Evolutionary conservation across 176 grass and related monocot species (phyloP).

Genomic region (Oryza glaberrima): DNA sequence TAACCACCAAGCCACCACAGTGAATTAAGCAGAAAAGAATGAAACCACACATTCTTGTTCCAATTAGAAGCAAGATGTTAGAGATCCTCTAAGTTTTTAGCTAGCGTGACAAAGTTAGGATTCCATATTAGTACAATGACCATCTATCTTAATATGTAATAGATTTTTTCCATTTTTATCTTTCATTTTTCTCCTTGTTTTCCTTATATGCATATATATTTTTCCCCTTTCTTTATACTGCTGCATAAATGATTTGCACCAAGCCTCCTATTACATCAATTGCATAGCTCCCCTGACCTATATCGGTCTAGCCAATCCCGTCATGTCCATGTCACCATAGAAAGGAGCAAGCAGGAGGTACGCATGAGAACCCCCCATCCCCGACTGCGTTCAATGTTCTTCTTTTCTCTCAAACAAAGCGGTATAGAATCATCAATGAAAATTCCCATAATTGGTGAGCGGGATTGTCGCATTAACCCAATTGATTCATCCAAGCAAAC

Average conservation of each 20-base stretch:
- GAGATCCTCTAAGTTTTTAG: background rate
- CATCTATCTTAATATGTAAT: background rate
- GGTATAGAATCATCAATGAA: background rate
- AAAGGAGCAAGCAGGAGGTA: background rate
- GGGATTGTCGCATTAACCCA: background rate
- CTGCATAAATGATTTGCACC: background rate
- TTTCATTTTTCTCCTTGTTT: background rate
- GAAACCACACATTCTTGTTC: background rate
- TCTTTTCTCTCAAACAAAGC: background rate
- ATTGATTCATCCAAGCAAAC: background rate
- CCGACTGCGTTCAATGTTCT: background rate
- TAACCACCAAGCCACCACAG: conserved; percentile 3
- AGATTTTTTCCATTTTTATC: background rate
- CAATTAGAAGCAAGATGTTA: background rate
- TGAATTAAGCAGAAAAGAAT: background rate
- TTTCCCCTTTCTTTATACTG: background rate
- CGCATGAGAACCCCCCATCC: background rate
- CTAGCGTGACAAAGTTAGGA: background rate
- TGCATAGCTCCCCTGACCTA: background rate
- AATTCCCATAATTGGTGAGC: background rate
- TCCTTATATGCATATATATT: background rate
- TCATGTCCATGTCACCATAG: background rate
- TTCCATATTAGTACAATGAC: background rate
- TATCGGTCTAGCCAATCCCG: too few species aligned
- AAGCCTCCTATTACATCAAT: background rate